Base-by-base conservation (phyloP, 2,329 filamentous ascomycete species). In the Fusarium protoensiforme region DNA sequence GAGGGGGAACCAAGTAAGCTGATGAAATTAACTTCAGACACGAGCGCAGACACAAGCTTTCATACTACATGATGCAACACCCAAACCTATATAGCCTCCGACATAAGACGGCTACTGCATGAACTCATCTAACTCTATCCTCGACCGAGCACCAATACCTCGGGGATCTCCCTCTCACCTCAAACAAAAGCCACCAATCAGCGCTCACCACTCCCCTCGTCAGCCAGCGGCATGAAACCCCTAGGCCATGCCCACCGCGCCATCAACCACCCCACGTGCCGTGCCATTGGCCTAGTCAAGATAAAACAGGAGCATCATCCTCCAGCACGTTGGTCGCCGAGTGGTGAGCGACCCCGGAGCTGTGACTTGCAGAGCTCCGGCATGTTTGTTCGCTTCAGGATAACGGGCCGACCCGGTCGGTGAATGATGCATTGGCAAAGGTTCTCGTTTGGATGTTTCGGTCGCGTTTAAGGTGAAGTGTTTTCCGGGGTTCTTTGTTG, bases 241-340 rank as follows among this genome's bases (percentile, higher is more conserved):
- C 69, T 29, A 62, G 56, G 69, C 64, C 69, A 74, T 46, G 31
- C 41, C 43, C 31, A 54, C 43, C 67, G 27, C 59, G 39, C 58
- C 69, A 67, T 66, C 64, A 54, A 71, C 61, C 59, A 72, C 61
- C 64, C 18, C 75, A 77, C 75, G 75, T 77, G 75, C 65, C 46
- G 38, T 61, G 38, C 69, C 18, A 60, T 56, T 64, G 65, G 65
- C 24, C 67, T 65, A 61, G 64, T 72, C 61, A 61, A 59, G 61
- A 63, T 43, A 54, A 46, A 61, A 61, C 54, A 56, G 58, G 62
- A 66, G 59, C 58, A 38, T 46, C n/a, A 36, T 46, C 51, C 54
- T 33, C 61, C 46, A 46, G 27, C 72, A 74, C 72, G 72, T 74
- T 74, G 20, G n/a, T n/a, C 53, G 14, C 65, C 64, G 41, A 75